phyloP scores from a whole-genome alignment of 441 rosid genomes.

The Bruguiera hainesii region DNA sequence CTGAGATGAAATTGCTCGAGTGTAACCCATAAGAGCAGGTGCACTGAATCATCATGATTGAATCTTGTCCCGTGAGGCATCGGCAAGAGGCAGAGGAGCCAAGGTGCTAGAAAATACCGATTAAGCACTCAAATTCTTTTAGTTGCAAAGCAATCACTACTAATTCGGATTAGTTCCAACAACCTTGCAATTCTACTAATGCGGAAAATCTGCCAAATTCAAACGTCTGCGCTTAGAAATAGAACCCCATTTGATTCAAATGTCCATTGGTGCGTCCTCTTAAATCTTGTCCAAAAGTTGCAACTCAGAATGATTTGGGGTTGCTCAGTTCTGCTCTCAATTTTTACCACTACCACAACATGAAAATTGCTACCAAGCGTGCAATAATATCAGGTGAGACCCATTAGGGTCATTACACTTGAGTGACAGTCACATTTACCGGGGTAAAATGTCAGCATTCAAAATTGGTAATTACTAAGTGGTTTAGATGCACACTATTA shows the following conservation, averaged over 20 bases:
- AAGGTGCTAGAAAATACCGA: background rate
- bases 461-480: too few species aligned
- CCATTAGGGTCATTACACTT: too few species aligned
- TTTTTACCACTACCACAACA: too few species aligned
- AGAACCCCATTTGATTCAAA: background rate
- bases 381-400: too few species aligned
- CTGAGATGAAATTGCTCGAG: conserved; percentile 5
- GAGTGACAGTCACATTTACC: too few species aligned
- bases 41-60: conserved; percentile 18
- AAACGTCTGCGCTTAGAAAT: background rate
- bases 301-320: background rate
- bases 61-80: conserved; percentile 17
- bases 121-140: conserved; percentile 8
- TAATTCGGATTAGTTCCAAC: conserved; percentile 10
- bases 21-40: conserved; percentile 19
- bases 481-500: too few species aligned
- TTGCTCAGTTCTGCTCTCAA: too few species aligned
- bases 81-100: too few species aligned
- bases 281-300: background rate
- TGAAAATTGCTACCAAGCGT: too few species aligned
- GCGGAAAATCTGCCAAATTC: conserved; percentile 1
- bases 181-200: background rate
- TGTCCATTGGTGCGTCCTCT: background rate
- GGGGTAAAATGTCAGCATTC: too few species aligned
- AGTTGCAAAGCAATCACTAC: background rate